Evolutionary conservation across 371 early-diverging fungal species (phyloP).

Genomic region (Mortierella polycephala): DNA sequence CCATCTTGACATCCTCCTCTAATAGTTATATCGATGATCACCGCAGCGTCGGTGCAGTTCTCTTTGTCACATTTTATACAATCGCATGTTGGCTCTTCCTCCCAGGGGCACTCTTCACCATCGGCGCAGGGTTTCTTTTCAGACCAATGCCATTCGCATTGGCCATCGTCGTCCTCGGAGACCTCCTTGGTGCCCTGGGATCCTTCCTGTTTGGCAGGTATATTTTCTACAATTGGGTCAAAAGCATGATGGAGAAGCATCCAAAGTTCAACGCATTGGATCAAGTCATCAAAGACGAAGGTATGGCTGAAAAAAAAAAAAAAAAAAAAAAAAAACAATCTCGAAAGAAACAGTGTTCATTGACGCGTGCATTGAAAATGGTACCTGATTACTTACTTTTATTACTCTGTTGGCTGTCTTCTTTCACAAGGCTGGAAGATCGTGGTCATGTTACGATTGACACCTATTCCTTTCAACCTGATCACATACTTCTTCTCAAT

Average conservation of each 20-base stretch:
- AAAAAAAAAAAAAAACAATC: neutral
- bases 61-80: slow-evolving; percentile 49
- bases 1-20: neutral
- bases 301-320: slow-evolving; percentile 13
- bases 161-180: slow-evolving; percentile 46
- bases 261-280: slow-evolving; percentile 49
- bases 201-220: slow-evolving; percentile 56
- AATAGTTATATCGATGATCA: slow-evolving; percentile 49
- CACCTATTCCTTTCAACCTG: slow-evolving; percentile 56
- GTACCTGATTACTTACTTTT: neutral
- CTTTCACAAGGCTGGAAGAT: slow-evolving; percentile 54
- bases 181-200: slow-evolving; percentile 49
- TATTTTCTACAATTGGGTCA: slow-evolving; percentile 56
- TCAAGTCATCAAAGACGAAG: slow-evolving; percentile 55
- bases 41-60: slow-evolving; percentile 38
- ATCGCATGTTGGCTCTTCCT: slow-evolving; percentile 53
- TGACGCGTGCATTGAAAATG: neutral
- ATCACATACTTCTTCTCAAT: slow-evolving; percentile 56
- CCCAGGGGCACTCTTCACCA: slow-evolving; percentile 55
- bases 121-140: slow-evolving; percentile 56
- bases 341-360: too few species aligned
- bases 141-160: slow-evolving; percentile 53
- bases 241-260: slow-evolving; percentile 44
- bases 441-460: slow-evolving; percentile 56
- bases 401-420: neutral